Conservation (phyloP, 306 rosid genomes). For the Comarum palustre region DNA sequence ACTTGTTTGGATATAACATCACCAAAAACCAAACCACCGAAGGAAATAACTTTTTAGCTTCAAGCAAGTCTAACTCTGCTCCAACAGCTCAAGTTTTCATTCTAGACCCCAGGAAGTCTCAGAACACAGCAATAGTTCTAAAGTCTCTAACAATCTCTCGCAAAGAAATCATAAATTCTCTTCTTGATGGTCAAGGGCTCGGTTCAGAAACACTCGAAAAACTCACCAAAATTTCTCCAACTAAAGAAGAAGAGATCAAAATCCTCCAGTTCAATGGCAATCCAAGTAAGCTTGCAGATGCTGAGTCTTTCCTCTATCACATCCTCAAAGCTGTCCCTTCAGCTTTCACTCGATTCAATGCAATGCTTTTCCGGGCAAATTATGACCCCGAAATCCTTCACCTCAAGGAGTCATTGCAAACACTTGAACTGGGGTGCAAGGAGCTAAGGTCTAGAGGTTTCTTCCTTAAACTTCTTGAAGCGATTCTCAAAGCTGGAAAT, state of each 20-base stretch:
- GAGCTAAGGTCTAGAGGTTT: conserved; percentile 56
- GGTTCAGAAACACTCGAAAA: conserved; percentile 66
- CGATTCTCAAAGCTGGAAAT: conserved; percentile 83
- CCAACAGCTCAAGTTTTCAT: conserved; percentile 56
- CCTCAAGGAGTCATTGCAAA: conserved; percentile 50
- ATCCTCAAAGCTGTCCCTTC: conserved; percentile 69
- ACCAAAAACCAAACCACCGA: conserved; percentile 33
- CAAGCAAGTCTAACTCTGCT: conserved; percentile 32
- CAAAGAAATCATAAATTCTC: conserved; percentile 54
- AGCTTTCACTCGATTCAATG: conserved; percentile 56
- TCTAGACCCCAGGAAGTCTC: conserved; percentile 69
- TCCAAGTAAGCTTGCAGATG: conserved; percentile 60
- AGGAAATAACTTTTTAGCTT: conserved; percentile 33
- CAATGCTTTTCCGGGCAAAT: conserved; percentile 68
- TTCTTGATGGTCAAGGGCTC: conserved; percentile 68
- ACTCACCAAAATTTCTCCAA: conserved; percentile 70
- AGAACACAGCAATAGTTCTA: conserved; percentile 72
- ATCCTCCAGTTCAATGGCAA: conserved; percentile 58
- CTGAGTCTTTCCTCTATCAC: conserved; percentile 70
- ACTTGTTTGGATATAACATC: conserved; percentile 63
- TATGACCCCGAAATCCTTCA: conserved; percentile 56
- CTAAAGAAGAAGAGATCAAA: conserved; percentile 59
- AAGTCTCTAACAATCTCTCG: conserved; percentile 55
- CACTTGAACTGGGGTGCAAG: conserved; percentile 63
- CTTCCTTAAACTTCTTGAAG: conserved; percentile 74